Percentiles rank a stretch among this genome's conserved stretches.
These are phyloP conservation scores for Terana coerulea DNA, from an alignment of 768 basidiomycete genomes.

Conservation along the genomic window DNA sequence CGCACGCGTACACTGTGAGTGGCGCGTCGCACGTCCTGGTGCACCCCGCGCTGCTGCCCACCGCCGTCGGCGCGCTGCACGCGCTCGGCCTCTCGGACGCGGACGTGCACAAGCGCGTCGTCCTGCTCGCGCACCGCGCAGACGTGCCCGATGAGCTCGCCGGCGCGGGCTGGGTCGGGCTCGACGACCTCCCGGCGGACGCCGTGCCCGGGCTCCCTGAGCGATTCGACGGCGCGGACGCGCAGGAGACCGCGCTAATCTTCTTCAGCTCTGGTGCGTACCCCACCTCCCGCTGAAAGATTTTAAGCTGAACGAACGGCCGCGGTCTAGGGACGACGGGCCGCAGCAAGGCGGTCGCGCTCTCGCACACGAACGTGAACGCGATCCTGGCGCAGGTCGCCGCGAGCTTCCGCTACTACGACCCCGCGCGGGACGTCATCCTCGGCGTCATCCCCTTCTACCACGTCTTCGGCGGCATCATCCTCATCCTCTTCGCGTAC, in stretches of 20 bases:
- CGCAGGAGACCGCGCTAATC: slow-evolving; percentile 58
- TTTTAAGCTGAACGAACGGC: slow-evolving; percentile 19
- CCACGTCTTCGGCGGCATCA: slow-evolving; percentile 41
- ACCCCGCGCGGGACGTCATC: slow-evolving; percentile 38
- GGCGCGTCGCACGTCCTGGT: slow-evolving; percentile 60
- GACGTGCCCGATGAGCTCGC: slow-evolving; percentile 15
- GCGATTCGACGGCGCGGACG: slow-evolving; percentile 46
- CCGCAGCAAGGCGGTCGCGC: slow-evolving; percentile 6
- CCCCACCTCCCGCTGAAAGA: not conserved
- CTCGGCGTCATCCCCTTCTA: slow-evolving; percentile 63
- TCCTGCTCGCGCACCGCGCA: slow-evolving; percentile 46
- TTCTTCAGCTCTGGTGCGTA: slow-evolving; percentile 54
- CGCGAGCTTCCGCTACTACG: slow-evolving; percentile 28
- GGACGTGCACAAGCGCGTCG: slow-evolving; percentile 44
- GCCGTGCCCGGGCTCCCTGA: slow-evolving; percentile 51
- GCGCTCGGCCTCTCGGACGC: slow-evolving; percentile 39
- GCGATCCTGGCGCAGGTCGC: slow-evolving; percentile 43
- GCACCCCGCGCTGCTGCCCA: slow-evolving; percentile 52
- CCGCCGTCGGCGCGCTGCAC: slow-evolving; percentile 53
- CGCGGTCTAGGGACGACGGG: slow-evolving; percentile 46
- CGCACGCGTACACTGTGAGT: slow-evolving; percentile 67
- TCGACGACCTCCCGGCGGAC: slow-evolving; percentile 49
- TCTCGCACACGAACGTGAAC: slow-evolving; percentile 53
- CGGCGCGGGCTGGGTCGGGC: slow-evolving; percentile 28
- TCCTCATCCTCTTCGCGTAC: slow-evolving; percentile 54